These are phyloP conservation scores for Grosmannia clavigera DNA, from an alignment of 2,329 filamentous ascomycete genomes.

Conservation along the genomic window DNA sequence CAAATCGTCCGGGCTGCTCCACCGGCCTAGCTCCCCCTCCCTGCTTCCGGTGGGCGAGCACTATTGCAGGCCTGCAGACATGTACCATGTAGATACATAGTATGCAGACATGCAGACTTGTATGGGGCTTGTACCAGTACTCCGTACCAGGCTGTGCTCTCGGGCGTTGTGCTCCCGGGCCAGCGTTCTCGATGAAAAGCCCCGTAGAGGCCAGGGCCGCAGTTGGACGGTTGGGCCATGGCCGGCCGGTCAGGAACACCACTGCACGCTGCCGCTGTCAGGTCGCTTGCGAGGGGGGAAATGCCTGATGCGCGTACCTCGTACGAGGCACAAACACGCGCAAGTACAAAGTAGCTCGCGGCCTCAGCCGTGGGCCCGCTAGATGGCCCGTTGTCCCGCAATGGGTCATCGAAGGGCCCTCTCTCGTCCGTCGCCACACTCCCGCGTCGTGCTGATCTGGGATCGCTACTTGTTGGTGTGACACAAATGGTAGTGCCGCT, in stretches of 20 bases:
- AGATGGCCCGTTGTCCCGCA: slow-evolving; percentile 1
- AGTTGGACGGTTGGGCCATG: no score
- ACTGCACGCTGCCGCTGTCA: no score
- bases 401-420: not conserved
- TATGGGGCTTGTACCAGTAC: not conserved
- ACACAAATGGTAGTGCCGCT: not conserved
- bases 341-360: not conserved
- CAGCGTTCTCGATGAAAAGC: no score
- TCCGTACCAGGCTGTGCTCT: not conserved
- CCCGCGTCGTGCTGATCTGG: not conserved
- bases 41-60: not conserved
- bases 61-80: no score
- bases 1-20: not conserved
- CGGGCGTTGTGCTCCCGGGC: no score
- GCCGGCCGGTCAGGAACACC: no score
- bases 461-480: not conserved
- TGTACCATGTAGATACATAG: no score
- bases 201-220: not conserved
- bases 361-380: slow-evolving; percentile 3
- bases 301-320: not conserved
- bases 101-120: not conserved
- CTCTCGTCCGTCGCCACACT: not conserved
- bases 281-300: not conserved
- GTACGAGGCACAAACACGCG: not conserved
- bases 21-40: not conserved